Evolutionary conservation across 257 asterid genomes (phyloP).

Genomic region (Pogostemon cablin): DNA sequence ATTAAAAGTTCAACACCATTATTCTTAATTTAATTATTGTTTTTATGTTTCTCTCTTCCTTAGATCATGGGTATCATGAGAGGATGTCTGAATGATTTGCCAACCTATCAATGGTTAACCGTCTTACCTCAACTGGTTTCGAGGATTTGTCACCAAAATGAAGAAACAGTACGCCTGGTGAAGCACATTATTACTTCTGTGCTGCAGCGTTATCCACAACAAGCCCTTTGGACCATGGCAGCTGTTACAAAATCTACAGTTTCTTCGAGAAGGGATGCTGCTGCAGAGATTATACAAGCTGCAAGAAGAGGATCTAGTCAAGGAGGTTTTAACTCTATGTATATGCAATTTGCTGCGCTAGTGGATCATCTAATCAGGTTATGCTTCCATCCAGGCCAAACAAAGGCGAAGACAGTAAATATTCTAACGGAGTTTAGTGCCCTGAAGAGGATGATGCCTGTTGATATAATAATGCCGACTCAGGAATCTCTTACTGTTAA

Average conservation of each 20-base stretch:
- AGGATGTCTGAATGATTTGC: constrained; percentile 88
- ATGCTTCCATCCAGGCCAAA: constrained; percentile 92
- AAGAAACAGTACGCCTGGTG: constrained; percentile 79
- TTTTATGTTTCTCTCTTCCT: constrained; percentile 35
- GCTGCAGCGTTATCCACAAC: constrained; percentile 88
- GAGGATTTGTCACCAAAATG: constrained; percentile 98
- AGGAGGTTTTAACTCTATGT: constrained; percentile 69
- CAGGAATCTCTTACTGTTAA: constrained; percentile 85
- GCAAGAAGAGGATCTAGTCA: constrained; percentile 75
- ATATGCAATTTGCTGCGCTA: constrained; percentile 78
- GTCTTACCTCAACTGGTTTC: constrained; percentile 97
- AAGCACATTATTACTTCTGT: constrained; percentile 85
- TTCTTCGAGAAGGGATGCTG: constrained; percentile 89
- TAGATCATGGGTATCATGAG: constrained; percentile 89
- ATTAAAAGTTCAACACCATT: constrained; percentile 23
- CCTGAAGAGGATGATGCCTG: constrained; percentile 95
- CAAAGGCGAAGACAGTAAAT: constrained; percentile 76
- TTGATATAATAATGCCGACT: constrained; percentile 92
- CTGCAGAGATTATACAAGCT: constrained; percentile 94
- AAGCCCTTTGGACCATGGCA: constrained; percentile 99
- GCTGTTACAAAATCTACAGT: constrained; percentile 96
- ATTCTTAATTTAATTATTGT: constrained; percentile 17
- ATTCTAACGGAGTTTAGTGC: constrained; percentile 90
- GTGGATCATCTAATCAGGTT: constrained; percentile 89
- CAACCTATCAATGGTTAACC: constrained; percentile 94